Conservation (phyloP, 352 stramenopile genomes). For the Phytophthora cryptogea region DNA sequence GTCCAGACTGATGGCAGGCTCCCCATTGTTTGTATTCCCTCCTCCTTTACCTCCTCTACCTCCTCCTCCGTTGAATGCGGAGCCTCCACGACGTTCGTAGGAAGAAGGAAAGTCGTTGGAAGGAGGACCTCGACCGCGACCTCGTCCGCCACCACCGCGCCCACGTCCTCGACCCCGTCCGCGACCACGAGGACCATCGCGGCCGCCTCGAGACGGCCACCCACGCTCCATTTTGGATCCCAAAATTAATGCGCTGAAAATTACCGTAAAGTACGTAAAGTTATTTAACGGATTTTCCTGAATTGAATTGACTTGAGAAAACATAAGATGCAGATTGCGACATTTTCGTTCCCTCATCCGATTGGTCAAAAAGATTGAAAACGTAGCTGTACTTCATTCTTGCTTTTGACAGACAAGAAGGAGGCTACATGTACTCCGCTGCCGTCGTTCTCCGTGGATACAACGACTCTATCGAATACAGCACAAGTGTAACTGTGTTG, state of each 20-base stretch:
- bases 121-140: constrained; percentile 17
- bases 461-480: too few species aligned
- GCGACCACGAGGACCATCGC: constrained; percentile 17
- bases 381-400: too few species aligned
- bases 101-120: constrained; percentile 9
- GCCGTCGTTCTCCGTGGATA: too few species aligned
- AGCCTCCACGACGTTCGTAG: constrained; percentile 5
- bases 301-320: too few species aligned
- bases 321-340: too few species aligned
- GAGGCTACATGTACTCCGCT: too few species aligned
- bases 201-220: constrained; percentile 9
- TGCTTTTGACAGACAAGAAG: too few species aligned
- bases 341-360: too few species aligned
- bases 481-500: too few species aligned
- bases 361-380: too few species aligned
- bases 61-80: constrained; percentile 10
- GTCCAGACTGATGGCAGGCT: constrained; percentile 56
- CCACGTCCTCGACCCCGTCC: constrained; percentile 14
- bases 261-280: too few species aligned
- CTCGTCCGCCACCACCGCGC: constrained; percentile 4
- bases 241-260: not conserved
- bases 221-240: constrained; percentile 15
- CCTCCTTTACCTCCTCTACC: not conserved
- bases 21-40: not conserved
- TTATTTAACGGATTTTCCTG: too few species aligned